phyloP scores from a whole-genome alignment of 2,329 filamentous ascomycete genomes.

The Claviceps africana region DNA sequence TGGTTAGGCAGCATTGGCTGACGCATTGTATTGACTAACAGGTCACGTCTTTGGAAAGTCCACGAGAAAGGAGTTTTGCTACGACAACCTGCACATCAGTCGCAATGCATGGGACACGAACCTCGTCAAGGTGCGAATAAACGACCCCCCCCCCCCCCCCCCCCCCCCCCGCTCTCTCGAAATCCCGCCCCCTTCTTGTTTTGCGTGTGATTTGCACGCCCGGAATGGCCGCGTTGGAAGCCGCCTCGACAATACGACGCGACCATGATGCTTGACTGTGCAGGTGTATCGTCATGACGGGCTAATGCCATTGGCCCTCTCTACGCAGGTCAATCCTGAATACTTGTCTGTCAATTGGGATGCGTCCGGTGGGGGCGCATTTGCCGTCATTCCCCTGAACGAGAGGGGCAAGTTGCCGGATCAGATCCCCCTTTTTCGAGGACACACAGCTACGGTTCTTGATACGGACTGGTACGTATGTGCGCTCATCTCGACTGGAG shows the following conservation, averaged over 20 bases:
- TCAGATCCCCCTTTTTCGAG: conserved; percentile 84
- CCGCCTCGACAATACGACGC: not conserved
- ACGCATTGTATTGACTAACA: conserved; percentile 23
- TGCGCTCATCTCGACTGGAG: not conserved
- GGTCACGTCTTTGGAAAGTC: conserved; percentile 97
- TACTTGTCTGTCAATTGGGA: conserved; percentile 99
- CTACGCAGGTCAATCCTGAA: conserved; percentile 70
- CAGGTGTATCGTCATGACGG: not conserved
- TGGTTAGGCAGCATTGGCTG: not conserved
- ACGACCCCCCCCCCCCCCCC: no score
- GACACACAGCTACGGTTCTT: conserved; percentile 87
- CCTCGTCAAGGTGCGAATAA: conserved; percentile 66
- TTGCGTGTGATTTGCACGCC: not conserved
- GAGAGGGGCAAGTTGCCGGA: conserved; percentile 88
- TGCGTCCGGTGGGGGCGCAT: conserved; percentile 85
- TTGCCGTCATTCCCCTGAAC: conserved; percentile 82
- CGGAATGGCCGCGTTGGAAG: not conserved
- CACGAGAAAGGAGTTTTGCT: conserved; percentile 94
- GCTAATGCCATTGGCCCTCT: conserved; percentile 5
- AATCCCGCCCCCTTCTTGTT: not conserved
- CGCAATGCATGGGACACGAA: conserved; percentile 99
- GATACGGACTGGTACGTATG: conserved; percentile 77
- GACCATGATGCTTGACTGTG: not conserved
- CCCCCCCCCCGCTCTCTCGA: not conserved
- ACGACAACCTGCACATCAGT: conserved; percentile 94